Evolutionary conservation across 352 stramenopile genomes (phyloP).

Genomic region (Thraustotheca clavata): DNA sequence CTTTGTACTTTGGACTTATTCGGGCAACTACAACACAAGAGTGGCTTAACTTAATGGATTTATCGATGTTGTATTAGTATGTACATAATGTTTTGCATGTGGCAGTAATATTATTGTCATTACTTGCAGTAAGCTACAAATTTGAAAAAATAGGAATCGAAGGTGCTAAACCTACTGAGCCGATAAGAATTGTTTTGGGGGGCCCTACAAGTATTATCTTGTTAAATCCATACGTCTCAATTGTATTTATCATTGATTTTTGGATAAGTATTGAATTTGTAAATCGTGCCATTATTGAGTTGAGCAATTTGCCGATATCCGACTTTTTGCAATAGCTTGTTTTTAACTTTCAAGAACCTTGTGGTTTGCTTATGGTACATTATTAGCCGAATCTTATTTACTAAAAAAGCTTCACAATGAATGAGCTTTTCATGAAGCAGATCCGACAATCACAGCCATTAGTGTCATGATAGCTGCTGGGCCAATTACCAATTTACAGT

Average conservation of each 20-base stretch:
- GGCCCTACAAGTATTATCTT: conserved; percentile 5
- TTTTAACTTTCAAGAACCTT: neutral
- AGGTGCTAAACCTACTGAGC: no score
- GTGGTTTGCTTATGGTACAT: conserved; percentile 6
- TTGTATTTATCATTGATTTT: conserved; percentile 8
- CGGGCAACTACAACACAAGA: neutral
- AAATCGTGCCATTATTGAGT: neutral
- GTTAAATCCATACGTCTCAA: neutral
- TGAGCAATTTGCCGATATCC: neutral
- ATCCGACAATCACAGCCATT: neutral
- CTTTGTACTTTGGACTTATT: neutral
- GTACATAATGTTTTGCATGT: neutral
- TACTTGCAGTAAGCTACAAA: conserved; percentile 1
- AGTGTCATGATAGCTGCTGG: neutral
- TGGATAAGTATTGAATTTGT: conserved; percentile 4
- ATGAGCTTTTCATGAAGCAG: neutral
- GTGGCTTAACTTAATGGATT: neutral
- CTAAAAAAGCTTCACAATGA: neutral
- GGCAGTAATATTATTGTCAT: neutral
- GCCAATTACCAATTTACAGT: neutral
- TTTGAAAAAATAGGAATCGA: no score
- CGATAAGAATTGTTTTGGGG: neutral
- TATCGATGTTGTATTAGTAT: neutral
- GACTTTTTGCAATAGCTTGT: neutral
- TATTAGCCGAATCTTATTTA: neutral